Evolutionary conservation across 352 stramenopile species (phyloP).

Genomic region (Plasmopara muralis): DNA sequence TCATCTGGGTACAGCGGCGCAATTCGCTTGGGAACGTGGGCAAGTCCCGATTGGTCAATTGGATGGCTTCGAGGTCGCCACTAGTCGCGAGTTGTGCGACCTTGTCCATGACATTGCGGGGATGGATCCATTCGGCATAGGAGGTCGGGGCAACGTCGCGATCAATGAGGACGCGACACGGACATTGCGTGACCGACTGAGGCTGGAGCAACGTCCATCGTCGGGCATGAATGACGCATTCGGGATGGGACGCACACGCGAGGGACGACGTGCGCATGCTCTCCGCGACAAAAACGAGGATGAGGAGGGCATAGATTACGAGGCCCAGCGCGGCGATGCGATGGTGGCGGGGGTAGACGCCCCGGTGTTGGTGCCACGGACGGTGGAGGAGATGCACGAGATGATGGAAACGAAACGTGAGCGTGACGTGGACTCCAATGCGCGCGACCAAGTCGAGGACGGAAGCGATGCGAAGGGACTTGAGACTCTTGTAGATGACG

Average conservation of each 20-base stretch:
- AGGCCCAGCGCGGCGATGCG: conserved; percentile 6
- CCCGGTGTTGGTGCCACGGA: neutral
- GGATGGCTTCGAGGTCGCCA: conserved; percentile 26
- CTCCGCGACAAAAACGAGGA: conserved; percentile 15
- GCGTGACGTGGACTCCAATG: conserved; percentile 19
- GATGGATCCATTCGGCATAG: conserved; percentile 29
- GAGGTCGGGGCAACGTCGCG: conserved; percentile 10
- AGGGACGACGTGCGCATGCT: conserved; percentile 15
- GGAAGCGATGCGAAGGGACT: conserved; percentile 28
- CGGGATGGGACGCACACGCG: conserved; percentile 14
- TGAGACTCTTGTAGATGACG: conserved; percentile 24
- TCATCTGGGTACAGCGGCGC: conserved; percentile 21
- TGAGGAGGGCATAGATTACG: conserved; percentile 6
- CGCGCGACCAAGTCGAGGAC: conserved; percentile 19
- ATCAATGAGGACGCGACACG: conserved; percentile 38
- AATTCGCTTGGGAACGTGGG: conserved; percentile 25
- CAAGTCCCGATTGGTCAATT: conserved; percentile 33
- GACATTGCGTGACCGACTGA: conserved; percentile 20
- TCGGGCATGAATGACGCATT: conserved; percentile 27
- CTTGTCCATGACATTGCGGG: conserved; percentile 25
- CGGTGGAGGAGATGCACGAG: conserved; percentile 10
- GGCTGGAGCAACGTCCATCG: conserved; percentile 21
- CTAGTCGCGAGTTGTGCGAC: conserved; percentile 17
- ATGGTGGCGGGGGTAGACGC: conserved; percentile 18
- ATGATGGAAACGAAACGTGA: conserved; percentile 18